Evolutionary conservation across 306 rosid genomes (phyloP).

Genomic region (Vigna radiata): DNA sequence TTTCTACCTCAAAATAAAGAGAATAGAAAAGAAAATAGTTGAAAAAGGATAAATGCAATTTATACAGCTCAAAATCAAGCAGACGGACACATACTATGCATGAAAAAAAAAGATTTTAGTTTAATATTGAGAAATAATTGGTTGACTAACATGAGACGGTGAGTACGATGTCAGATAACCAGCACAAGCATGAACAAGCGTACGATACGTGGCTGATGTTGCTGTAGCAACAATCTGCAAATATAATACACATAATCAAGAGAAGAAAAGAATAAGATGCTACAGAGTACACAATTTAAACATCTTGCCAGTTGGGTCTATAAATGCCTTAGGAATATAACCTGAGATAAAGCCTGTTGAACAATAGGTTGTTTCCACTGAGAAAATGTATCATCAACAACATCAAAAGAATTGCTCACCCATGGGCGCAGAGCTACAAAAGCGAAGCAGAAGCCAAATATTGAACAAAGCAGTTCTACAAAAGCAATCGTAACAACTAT

Average conservation of each 20-base stretch:
- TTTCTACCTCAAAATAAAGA: conserved; percentile 23
- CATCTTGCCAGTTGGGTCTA: conserved; percentile 21
- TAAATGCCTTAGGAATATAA: conserved; percentile 41
- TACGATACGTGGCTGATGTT: conserved; percentile 67
- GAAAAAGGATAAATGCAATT: conserved; percentile 24
- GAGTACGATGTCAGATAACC: conserved; percentile 91
- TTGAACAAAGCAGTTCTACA: conserved; percentile 15
- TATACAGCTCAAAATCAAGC: conserved; percentile 19
- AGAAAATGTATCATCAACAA: conserved; percentile 76
- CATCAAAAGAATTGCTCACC: conserved; percentile 67
- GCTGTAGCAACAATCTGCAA: conserved; percentile 80
- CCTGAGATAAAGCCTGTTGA: conserved; percentile 92
- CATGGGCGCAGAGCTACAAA: conserved; percentile 86
- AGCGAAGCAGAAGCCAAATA: conserved; percentile 40
- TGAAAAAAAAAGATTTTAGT: background rate
- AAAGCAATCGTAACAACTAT: conserved; percentile 20
- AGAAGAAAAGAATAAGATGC: conserved; percentile 35
- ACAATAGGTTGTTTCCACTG: conserved; percentile 87
- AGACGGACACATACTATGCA: conserved; percentile 18
- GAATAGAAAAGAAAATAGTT: background rate
- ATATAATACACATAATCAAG: conserved; percentile 41
- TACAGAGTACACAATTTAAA: conserved; percentile 26
- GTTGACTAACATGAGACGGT: conserved; percentile 82
- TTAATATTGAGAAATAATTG: conserved; percentile 38
- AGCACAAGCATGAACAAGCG: conserved; percentile 86